Conservation (phyloP, 2,329 filamentous ascomycete species). For the Colletotrichum australisinense region DNA sequence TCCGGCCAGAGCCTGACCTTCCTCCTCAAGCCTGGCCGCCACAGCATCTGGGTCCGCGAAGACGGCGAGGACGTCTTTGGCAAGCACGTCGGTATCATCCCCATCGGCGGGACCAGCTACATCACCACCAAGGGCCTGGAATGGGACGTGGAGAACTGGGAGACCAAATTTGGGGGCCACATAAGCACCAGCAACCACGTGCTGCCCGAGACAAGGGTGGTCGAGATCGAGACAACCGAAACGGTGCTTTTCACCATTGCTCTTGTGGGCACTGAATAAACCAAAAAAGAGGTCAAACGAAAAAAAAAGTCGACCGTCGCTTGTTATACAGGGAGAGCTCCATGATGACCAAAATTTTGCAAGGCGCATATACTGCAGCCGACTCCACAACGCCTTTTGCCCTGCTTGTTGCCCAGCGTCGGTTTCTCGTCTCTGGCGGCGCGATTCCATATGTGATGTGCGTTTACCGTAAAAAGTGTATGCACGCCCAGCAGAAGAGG, state of each 20-base stretch:
- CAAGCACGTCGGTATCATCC: conserved; percentile 87
- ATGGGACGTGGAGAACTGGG: conserved; percentile 91
- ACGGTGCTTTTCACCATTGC: conserved; percentile 83
- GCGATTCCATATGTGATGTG: neutral
- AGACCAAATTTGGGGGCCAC: conserved; percentile 78
- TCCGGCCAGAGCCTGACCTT: conserved; percentile 87
- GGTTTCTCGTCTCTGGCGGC: neutral
- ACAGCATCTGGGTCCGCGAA: conserved; percentile 74
- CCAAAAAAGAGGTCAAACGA: neutral
- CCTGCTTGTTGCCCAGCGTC: conserved; percentile 3
- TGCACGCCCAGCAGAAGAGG: conserved; percentile 88
- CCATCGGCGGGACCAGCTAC: conserved; percentile 80
- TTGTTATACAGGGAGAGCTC: conserved; percentile 23
- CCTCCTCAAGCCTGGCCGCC: conserved; percentile 76
- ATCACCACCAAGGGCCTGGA: conserved; percentile 86
- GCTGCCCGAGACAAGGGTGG: conserved; percentile 64
- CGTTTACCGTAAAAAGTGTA: conserved; percentile 81
- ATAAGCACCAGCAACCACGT: conserved; percentile 88
- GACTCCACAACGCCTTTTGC: conserved; percentile 30
- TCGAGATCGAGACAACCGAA: conserved; percentile 71
- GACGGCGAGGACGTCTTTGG: conserved; percentile 68
- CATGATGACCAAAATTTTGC: conserved; percentile 5
- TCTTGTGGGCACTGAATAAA: conserved; percentile 48
- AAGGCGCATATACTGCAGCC: neutral
- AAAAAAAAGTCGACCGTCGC: conserved; percentile 16